Evolutionary conservation across 1,284 basidiomycete species (phyloP).

Genomic region (Vanrija sp.): DNA sequence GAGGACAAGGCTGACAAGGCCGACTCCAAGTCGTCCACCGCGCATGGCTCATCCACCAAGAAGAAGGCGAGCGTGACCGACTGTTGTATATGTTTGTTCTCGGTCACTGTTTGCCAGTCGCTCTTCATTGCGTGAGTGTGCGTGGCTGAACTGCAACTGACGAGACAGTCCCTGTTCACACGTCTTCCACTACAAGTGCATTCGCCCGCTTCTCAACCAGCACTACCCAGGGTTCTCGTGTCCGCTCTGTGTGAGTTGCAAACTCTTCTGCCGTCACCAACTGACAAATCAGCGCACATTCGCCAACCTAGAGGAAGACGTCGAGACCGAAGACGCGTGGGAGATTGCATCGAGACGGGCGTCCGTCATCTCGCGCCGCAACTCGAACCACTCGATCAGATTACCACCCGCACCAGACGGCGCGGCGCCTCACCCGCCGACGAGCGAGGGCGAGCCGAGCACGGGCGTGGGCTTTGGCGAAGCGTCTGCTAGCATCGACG

Average conservation of each 20-base stretch:
- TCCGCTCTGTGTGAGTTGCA: constrained; percentile 66
- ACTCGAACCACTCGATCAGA: constrained; percentile 37
- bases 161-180: constrained; percentile 75
- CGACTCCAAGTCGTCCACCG: constrained; percentile 14
- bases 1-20: constrained; percentile 10
- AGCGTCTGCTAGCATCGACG: constrained; percentile 20
- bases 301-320: constrained; percentile 92
- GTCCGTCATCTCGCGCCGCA: constrained; percentile 38
- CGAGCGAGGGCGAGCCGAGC: constrained; percentile 16
- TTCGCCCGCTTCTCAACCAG: constrained; percentile 76
- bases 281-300: constrained; percentile 59
- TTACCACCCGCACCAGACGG: constrained; percentile 8
- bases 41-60: constrained; percentile 20
- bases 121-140: constrained; percentile 75
- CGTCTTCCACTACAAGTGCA: constrained; percentile 98
- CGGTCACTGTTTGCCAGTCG: constrained; percentile 89
- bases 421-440: not conserved
- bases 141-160: not conserved
- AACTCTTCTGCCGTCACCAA: not conserved
- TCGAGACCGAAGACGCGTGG: constrained; percentile 64
- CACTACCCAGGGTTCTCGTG: constrained; percentile 94
- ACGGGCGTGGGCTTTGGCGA: constrained; percentile 18
- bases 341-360: constrained; percentile 46
- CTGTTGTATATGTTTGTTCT: constrained; percentile 95
- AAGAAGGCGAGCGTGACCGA: constrained; percentile 60